Evolutionary conservation across 2,329 filamentous ascomycete species (phyloP).

Genomic region (Chalaropsis thielavioides): DNA sequence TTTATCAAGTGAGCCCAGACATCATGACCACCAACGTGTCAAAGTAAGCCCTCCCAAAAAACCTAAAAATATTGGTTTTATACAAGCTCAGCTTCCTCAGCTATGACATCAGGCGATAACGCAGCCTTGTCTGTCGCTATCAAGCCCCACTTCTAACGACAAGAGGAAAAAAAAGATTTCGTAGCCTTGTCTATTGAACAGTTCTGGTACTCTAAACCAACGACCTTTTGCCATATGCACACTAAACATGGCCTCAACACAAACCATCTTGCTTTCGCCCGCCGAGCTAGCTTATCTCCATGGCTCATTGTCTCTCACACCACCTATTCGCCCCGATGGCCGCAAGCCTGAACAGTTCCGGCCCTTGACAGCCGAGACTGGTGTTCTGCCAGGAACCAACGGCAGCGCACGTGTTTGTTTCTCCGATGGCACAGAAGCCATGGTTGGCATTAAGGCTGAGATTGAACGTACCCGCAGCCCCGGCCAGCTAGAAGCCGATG

Average conservation of each 20-base stretch:
- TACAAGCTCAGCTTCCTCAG: not conserved
- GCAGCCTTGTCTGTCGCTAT: constrained; percentile 9
- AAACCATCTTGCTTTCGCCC: constrained; percentile 69
- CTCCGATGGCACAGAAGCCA: constrained; percentile 85
- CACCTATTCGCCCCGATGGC: constrained; percentile 81
- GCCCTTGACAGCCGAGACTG: constrained; percentile 76
- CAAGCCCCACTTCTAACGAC: constrained; percentile 10
- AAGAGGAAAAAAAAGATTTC: constrained; percentile 13
- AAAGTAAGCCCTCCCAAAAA: not conserved
- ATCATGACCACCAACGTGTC: not conserved
- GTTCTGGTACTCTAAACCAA: not conserved
- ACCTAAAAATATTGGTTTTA: not conserved
- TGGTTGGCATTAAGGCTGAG: constrained; percentile 91
- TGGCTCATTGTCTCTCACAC: constrained; percentile 63
- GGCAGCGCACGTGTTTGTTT: constrained; percentile 90
- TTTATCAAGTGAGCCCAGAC: not conserved
- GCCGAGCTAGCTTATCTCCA: constrained; percentile 94
- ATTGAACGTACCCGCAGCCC: constrained; percentile 53
- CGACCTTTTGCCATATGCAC: not conserved
- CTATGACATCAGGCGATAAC: not conserved
- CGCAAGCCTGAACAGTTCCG: constrained; percentile 76
- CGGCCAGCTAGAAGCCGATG: constrained; percentile 21
- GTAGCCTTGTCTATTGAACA: constrained; percentile 8
- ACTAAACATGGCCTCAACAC: constrained; percentile 43
- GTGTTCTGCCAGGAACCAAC: constrained; percentile 77